phyloP scores from a whole-genome alignment of 2,329 filamentous ascomycete genomes.

The Drechslera avenae region DNA sequence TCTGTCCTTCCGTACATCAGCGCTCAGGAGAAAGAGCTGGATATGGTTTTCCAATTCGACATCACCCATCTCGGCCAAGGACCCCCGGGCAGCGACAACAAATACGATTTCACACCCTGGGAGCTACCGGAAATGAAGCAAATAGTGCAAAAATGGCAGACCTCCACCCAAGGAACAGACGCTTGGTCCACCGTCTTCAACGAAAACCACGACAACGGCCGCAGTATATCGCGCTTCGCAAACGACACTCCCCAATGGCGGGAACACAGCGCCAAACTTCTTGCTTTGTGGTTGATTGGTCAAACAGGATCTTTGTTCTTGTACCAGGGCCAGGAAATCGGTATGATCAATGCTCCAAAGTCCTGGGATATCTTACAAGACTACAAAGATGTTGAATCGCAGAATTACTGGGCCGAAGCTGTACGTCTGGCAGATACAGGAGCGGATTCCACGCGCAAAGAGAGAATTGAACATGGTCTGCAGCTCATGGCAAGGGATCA shows the following conservation, averaged over 20 bases:
- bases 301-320: constrained; percentile 59
- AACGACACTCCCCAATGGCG: constrained; percentile 55
- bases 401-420: constrained; percentile 46
- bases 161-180: constrained; percentile 39
- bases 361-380: constrained; percentile 49
- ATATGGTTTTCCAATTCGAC: constrained; percentile 58
- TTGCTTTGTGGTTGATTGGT: constrained; percentile 56
- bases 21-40: constrained; percentile 49
- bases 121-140: constrained; percentile 39
- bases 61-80: constrained; percentile 46
- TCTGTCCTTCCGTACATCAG: constrained; percentile 53
- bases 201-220: constrained; percentile 61
- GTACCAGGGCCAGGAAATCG: constrained; percentile 59
- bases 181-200: constrained; percentile 58
- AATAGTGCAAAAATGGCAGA: constrained; percentile 40
- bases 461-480: constrained; percentile 54
- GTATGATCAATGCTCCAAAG: constrained; percentile 56
- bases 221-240: constrained; percentile 56
- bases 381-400: constrained; percentile 51
- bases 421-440: constrained; percentile 32
- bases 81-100: constrained; percentile 38
- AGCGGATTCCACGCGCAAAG: constrained; percentile 39
- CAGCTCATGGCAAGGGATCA: constrained; percentile 70
- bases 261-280: constrained; percentile 38
- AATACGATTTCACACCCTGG: constrained; percentile 32